Conservation (phyloP, 164 flowering plant species). For the Annona squamosa region DNA sequence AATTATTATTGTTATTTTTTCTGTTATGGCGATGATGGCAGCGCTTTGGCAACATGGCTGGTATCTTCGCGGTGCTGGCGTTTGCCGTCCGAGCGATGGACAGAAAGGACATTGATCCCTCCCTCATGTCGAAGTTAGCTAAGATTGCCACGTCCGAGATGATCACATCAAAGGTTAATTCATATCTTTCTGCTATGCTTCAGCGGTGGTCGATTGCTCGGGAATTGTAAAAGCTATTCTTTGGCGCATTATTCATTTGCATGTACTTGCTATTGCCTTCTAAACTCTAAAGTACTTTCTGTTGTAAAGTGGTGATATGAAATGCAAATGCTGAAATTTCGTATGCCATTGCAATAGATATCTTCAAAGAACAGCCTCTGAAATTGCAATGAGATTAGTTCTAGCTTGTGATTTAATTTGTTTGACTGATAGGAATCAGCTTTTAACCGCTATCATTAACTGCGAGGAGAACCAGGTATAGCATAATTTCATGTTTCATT, state of each 20-base stretch:
- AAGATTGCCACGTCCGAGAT: conserved; percentile 80
- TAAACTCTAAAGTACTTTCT: too few species aligned
- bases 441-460: too few species aligned
- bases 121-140: conserved; percentile 65
- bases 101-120: conserved; percentile 49
- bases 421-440: neutral
- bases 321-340: neutral
- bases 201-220: neutral
- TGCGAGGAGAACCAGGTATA: too few species aligned
- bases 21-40: conserved; percentile 17
- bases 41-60: conserved; percentile 90
- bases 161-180: conserved; percentile 73
- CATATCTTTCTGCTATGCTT: neutral
- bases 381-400: too few species aligned
- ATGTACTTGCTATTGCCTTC: neutral
- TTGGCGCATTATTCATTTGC: neutral
- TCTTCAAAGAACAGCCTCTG: neutral
- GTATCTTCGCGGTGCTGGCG: conserved; percentile 79
- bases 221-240: neutral
- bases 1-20: neutral
- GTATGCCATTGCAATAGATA: neutral
- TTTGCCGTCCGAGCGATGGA: conserved; percentile 59
- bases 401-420: neutral
- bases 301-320: neutral
- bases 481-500: too few species aligned